Evolutionary conservation across 2,329 filamentous ascomycete species (phyloP), one percentile per base, ranked within the genome.

Genomic region (Aureobasidium sp.): DNA sequence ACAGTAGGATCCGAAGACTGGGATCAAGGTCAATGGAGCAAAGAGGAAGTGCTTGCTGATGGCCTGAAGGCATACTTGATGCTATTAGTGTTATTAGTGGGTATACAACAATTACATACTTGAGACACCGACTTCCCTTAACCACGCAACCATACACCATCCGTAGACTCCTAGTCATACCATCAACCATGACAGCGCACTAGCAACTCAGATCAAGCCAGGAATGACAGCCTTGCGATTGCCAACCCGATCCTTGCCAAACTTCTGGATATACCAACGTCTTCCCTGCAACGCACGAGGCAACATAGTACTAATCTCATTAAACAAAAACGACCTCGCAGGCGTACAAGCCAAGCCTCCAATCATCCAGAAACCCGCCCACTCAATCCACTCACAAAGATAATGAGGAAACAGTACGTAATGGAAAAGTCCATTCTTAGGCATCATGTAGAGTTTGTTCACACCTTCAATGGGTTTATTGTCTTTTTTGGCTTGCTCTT

Each of bases 381-480:
- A 99, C 79, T 99, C 94, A 59, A 96, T 73, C 94, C 94, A 99
- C 77, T 99, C 94, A 71, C 87, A 89, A n/a, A 96, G 80, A 74
- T 97, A 99, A 73, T 99, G 94, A 66, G 94, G 91, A 74, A 88
- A 96, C 63, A 97, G 81, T 71, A 96, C 83, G 69, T 86, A 87
- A 66, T 82, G 80, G 76, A 97, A 99, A 54, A 96, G 76, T 0
- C 92, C 91, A 55, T 87, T 87, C 70, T 90, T 79, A 0, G 94
- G 94, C 58, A 99, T 83, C 76, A 89, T 85, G 73, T 97, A 97
- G 64, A 95, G 84, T 76, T 94, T 96, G 49, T 89, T 83, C 64
- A 89, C 86, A 16, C 79, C 79, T 63, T 80, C 73, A 36, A 73
- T 66, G 30, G 77, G 66, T 66, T 77, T 79, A 16, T 74, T 75